A percentile compares a stretch with the other conserved stretches of the same genome.
These are phyloP conservation scores for Gaillardinia entomophila DNA, from an alignment of 805 yeast species.

Conservation along the genomic window DNA sequence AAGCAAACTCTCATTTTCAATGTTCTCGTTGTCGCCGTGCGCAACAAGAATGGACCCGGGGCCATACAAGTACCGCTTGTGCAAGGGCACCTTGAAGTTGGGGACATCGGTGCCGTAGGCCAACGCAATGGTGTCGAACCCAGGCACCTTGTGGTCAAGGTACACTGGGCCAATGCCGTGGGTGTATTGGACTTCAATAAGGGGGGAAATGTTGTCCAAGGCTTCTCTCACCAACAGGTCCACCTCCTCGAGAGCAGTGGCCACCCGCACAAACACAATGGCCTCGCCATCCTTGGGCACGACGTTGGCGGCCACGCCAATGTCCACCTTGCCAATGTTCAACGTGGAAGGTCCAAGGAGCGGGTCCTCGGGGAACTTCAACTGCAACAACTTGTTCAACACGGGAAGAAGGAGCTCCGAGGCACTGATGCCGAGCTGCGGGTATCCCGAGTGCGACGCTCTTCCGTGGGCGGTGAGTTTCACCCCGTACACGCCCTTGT, in stretches of 20 bases:
- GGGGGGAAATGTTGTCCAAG: conserved; percentile 20
- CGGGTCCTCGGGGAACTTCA: conserved; percentile 45
- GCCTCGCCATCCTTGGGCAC: conserved; percentile 56
- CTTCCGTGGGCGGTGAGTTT: conserved; percentile 44
- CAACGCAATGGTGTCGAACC: conserved; percentile 48
- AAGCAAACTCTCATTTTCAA: conserved; percentile 40
- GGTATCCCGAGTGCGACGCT: conserved; percentile 66
- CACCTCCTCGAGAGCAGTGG: conserved; percentile 39
- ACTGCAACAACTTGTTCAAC: conserved; percentile 38
- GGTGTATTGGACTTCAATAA: conserved; percentile 12
- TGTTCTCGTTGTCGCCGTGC: conserved; percentile 52
- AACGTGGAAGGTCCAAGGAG: conserved; percentile 57
- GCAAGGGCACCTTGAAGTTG: conserved; percentile 14
- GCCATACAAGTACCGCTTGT: conserved; percentile 51
- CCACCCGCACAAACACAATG: conserved; percentile 45
- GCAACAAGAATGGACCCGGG: conserved; percentile 63
- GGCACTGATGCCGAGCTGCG: conserved; percentile 62
- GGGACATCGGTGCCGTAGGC: conserved; percentile 46
- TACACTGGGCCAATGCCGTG: conserved; percentile 33
- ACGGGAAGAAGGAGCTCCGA: conserved; percentile 49
- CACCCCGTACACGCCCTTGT: conserved; percentile 51
- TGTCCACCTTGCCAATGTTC: conserved; percentile 52
- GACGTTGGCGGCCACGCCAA: conserved; percentile 65
- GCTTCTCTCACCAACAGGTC: conserved; percentile 27
- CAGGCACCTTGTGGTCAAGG: conserved; percentile 57